A percentile compares a stretch with the other conserved stretches of the same genome.
Evolutionary conservation across 805 yeast genomes (phyloP).

Genomic region (Kluyveromyces wickerhamii): DNA sequence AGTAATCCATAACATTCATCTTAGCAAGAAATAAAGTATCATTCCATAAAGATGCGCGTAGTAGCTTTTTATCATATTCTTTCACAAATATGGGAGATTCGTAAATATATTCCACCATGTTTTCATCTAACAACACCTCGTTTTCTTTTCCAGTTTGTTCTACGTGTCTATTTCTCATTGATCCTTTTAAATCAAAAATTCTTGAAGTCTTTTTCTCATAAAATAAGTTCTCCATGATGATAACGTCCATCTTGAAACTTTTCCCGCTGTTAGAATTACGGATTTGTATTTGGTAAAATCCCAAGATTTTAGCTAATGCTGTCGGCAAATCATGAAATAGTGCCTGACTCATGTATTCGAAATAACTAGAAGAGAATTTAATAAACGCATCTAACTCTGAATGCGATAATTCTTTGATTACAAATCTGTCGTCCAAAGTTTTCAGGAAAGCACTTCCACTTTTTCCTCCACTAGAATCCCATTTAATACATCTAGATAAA

Average conservation of each 20-base stretch:
- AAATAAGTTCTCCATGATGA: conserved; percentile 93
- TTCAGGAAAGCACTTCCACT: conserved; percentile 92
- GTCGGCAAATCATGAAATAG: conserved; percentile 92
- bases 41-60: conserved; percentile 88
- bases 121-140: conserved; percentile 91
- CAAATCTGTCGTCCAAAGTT: conserved; percentile 82
- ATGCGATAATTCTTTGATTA: conserved; percentile 81
- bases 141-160: conserved; percentile 93
- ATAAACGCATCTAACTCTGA: conserved; percentile 89
- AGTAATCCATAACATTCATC: conserved; percentile 98
- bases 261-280: conserved; percentile 70
- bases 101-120: conserved; percentile 95
- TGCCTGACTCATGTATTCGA: conserved; percentile 92
- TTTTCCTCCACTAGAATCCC: conserved; percentile 96
- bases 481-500: conserved; percentile 83
- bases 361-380: conserved; percentile 92
- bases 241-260: conserved; percentile 75
- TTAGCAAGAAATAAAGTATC: conserved; percentile 90
- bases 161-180: conserved; percentile 95
- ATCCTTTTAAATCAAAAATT: conserved; percentile 93
- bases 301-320: conserved; percentile 88
- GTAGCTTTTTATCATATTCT: conserved; percentile 79
- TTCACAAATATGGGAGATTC: conserved; percentile 92
- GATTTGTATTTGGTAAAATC: conserved; percentile 89
- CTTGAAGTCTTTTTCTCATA: conserved; percentile 74